Evolutionary conservation across 495 filamentous ascomycete species (phyloP), one percentile per base, ranked within the genome.

Genomic region (Annulohypoxylon stygium): DNA sequence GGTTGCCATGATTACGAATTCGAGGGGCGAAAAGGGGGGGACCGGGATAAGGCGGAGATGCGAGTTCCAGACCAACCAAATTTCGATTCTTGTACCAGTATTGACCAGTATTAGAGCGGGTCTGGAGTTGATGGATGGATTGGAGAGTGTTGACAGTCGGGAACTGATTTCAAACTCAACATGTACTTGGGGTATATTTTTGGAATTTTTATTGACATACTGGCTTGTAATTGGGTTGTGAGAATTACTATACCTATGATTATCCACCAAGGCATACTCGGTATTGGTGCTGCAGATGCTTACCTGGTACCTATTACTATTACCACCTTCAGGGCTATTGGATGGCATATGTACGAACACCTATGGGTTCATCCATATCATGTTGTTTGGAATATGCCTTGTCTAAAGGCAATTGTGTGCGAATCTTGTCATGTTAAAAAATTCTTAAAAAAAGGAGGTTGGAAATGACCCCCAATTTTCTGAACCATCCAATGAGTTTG

Each of bases 61-160:
- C 12, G 39, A 37, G 9, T n/a, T 36, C 36, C 36, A 57, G 6
- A 50, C 23, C 33, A n/a, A 65, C 12, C 16, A 14, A 30, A 50
- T 59, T 67, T 69, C 58, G 20, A 66, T 69, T 66, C 55, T 62
- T 74, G 71, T 74, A 74, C 34, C 20, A 69, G 37, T 58, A 67
- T 57, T 74, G 54, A 74, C 34, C 20, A 69, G 26, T 58, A 67
- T 57, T 74, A 60, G 60, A 65, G 7, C 64, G 47, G 65, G 41
- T 47, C 37, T 48, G 60, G 65, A 58, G 70, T 69, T 65, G 48
- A 26, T 7, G 48, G 64, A 9, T 34, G 48, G 64, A 9, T 43
- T 11, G 20, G 37, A 25, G 39, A 34, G 60, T 47, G 39, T 65
- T 65, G 53, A 64, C 10, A 57, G 70, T 50, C 39, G 55, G 65